Evolutionary conservation across 1,284 basidiomycete genomes (phyloP), one percentile per base, ranked within the genome.

Genomic region (Gymnopus androsaceus): DNA sequence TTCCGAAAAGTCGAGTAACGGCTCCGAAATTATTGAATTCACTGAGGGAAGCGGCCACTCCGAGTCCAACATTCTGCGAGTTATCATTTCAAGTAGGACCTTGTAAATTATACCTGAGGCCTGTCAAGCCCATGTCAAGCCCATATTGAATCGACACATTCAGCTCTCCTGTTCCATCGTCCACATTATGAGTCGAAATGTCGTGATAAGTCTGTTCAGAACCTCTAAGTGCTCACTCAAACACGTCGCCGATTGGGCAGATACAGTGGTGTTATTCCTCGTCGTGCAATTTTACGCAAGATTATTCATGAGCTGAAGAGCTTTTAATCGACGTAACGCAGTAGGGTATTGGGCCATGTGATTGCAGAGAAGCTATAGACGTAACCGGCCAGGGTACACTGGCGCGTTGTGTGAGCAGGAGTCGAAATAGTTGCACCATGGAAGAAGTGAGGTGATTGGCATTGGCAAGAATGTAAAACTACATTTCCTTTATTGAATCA

Each of bases 11-110:
- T 19, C 33, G 51, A 28, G 40, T 7, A 4, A 56, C 25, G 53
- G n/a, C n/a, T 59, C 1, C 71, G 45, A 71, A 76, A 1, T 64
- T 63, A 56, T 69, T 64, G 51, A 79, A 75, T 60, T 79, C 76
- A 34, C 65, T 67, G 12, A 73, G 56, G 3, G 74, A 74, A 57
- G 72, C 67, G 44, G 66, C 71, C 62, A 75, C 73, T 55, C 73
- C 74, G 36, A 65, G 60, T 33, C 73, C 71, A 58, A 71, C 66
- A 61, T 75, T 76, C 73, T 75, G 48, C 23, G n/a, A n/a, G n/a
- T n/a, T 14, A 27, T 33, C 31, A 42, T 34, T 28, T 47, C 1
- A 9, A 36, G 5, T 14, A 55, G 14, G 50, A n/a, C n/a, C n/a
- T 60, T 41, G 4, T 4, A 7, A 9, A 25, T 1, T 14, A 23